Percentiles rank a stretch among this genome's conserved stretches.
phyloP scores from a whole-genome alignment of 148 eudicot species.

The Chenopodium album region DNA sequence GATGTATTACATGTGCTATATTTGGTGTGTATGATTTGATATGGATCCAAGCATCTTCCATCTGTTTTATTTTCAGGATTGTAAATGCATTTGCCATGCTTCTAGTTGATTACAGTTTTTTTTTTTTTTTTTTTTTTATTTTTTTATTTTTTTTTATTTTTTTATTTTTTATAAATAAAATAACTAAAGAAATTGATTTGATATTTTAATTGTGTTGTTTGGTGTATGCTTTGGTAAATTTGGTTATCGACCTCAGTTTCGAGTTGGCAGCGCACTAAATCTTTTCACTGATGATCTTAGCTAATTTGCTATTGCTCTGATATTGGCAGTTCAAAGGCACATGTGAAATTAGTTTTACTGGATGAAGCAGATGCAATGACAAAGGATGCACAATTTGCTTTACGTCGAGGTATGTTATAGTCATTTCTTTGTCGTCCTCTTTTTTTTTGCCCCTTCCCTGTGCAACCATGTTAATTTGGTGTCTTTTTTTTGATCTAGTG shows the following conservation, averaged over 20 bases:
- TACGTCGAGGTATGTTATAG: conserved; percentile 68
- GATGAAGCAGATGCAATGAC: conserved; percentile 99
- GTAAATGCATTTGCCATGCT: background rate
- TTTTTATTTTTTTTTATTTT: too few relatives aligned
- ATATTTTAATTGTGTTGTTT: background rate
- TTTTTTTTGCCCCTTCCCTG: background rate
- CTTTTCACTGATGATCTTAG: background rate
- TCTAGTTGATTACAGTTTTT: background rate
- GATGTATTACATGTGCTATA: background rate
- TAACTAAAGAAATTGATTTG: too few relatives aligned
- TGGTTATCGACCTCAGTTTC: background rate
- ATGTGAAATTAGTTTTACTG: conserved; percentile 86
- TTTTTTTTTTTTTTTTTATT: too few relatives aligned
- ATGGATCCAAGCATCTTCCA: background rate
- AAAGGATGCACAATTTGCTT: conserved; percentile 98
- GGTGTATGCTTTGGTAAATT: background rate
- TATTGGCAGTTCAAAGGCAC: conserved; percentile 54
- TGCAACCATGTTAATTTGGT: background rate
- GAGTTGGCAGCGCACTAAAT: background rate
- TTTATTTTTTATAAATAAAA: too few relatives aligned
- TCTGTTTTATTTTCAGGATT: background rate
- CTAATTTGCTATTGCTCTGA: background rate
- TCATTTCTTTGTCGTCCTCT: background rate
- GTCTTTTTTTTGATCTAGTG: conserved; percentile 49
- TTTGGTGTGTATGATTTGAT: background rate